Conservation (phyloP, 2,329 filamentous ascomycete species). For the Aureobasidium vineae region DNA sequence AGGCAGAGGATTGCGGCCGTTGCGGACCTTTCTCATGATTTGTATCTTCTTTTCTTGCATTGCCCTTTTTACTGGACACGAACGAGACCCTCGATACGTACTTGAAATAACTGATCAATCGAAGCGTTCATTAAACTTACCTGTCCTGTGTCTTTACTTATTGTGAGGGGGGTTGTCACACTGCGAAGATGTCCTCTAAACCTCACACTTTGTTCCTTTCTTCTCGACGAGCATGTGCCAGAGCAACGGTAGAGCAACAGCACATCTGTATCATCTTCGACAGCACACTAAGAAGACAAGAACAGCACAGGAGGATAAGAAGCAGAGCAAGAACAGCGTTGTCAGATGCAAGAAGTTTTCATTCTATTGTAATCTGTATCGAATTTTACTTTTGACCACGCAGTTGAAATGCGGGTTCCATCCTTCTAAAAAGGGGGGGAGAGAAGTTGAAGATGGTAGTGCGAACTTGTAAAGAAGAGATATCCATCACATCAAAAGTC, state of each 20-base stretch:
- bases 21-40: neutral
- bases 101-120: neutral
- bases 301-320: neutral
- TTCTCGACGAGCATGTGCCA: neutral
- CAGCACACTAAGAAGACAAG: neutral
- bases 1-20: neutral
- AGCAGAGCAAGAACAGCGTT: neutral
- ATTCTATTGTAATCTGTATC: slow-evolving; percentile 11
- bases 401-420: slow-evolving; percentile 25
- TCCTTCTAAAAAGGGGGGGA: neutral
- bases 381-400: slow-evolving; percentile 21
- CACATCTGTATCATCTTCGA: neutral
- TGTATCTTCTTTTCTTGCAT: neutral
- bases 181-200: too few species aligned
- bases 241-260: neutral
- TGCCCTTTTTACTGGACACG: neutral
- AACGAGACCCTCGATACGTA: neutral
- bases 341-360: neutral
- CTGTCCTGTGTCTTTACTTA: neutral
- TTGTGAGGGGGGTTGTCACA: neutral
- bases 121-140: neutral
- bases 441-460: neutral
- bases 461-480: neutral
- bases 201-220: too few species aligned
- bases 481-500: slow-evolving; percentile 40